phyloP scores from a whole-genome alignment of 108 stramenopile species.

The Epipyxis sp. region DNA sequence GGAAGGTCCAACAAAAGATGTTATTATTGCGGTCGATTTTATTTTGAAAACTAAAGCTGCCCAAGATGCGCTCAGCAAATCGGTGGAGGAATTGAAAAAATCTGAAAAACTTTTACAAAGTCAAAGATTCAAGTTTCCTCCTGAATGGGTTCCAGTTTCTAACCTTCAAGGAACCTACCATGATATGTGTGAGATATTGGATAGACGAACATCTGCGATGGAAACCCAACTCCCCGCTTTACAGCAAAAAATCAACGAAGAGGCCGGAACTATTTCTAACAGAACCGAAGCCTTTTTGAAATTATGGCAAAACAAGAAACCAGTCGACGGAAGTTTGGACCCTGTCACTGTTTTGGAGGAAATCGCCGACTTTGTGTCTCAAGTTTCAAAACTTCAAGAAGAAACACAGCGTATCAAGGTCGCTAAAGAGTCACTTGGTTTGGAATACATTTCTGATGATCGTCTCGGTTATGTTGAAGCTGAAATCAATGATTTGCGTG shows the following conservation, averaged over 20 bases:
- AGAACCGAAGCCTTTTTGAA: conserved; percentile 64
- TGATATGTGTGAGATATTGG: conserved; percentile 78
- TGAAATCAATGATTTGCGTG: conserved; percentile 75
- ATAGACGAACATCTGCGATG: conserved; percentile 67
- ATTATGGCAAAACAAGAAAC: conserved; percentile 77
- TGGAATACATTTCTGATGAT: conserved; percentile 59
- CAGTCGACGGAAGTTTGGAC: conserved; percentile 71
- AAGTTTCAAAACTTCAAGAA: conserved; percentile 65
- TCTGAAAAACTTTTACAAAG: conserved; percentile 78
- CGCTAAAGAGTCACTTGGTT: conserved; percentile 79
- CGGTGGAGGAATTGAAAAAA: conserved; percentile 62
- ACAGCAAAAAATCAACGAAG: conserved; percentile 80
- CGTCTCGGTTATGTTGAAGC: conserved; percentile 61
- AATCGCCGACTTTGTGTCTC: conserved; percentile 74
- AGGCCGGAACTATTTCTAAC: conserved; percentile 75
- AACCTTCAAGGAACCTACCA: conserved; percentile 72
- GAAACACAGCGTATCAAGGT: conserved; percentile 72
- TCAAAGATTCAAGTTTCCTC: conserved; percentile 74
- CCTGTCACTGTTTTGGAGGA: conserved; percentile 74
- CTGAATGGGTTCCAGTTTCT: conserved; percentile 85
- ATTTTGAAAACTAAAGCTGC: conserved; percentile 76
- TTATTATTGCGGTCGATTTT: conserved; percentile 84
- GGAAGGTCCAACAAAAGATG: conserved; percentile 77
- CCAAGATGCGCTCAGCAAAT: conserved; percentile 57
- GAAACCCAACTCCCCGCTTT: conserved; percentile 83